Percentiles rank a stretch among this genome's conserved stretches.
These are phyloP conservation scores for Pyrenula massariospora DNA, from an alignment of 495 filamentous ascomycete genomes.

Conservation along the genomic window DNA sequence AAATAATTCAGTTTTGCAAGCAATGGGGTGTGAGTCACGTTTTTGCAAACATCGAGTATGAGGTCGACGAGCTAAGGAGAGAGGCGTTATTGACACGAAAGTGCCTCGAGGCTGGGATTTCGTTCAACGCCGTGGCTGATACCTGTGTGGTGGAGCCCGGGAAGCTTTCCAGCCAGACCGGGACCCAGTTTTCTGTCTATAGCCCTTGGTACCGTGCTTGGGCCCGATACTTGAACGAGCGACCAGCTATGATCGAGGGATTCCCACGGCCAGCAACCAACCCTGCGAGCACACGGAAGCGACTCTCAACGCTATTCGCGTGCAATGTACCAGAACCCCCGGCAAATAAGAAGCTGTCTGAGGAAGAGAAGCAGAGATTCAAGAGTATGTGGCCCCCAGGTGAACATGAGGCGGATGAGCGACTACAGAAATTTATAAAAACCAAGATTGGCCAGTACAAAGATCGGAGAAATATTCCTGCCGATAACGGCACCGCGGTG, in stretches of 20 bases:
- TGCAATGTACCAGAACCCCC: constrained; percentile 50
- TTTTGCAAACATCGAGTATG: constrained; percentile 47
- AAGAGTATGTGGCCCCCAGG: constrained; percentile 63
- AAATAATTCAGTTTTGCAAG: constrained; percentile 57
- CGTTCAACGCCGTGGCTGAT: constrained; percentile 59
- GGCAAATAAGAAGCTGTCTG: constrained; percentile 47
- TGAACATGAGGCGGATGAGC: constrained; percentile 57
- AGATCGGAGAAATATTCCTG: constrained; percentile 48
- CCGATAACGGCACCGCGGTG: constrained; percentile 50
- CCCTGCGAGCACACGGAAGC: constrained; percentile 35
- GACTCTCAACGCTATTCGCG: constrained; percentile 50
- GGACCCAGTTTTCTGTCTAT: constrained; percentile 77
- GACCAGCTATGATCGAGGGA: constrained; percentile 51
- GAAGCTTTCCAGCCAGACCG: constrained; percentile 43
- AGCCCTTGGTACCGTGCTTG: constrained; percentile 72
- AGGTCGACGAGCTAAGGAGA: constrained; percentile 50
- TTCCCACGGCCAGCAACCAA: constrained; percentile 52
- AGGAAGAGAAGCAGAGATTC: constrained; percentile 46
- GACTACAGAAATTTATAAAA: constrained; percentile 60
- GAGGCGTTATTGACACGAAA: constrained; percentile 54
- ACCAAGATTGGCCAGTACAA: constrained; percentile 52
- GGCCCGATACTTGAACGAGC: constrained; percentile 56
- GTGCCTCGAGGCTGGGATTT: constrained; percentile 47
- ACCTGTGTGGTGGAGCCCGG: constrained; percentile 74
- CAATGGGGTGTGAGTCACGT: constrained; percentile 61